phyloP scores from a whole-genome alignment of 2,329 filamentous ascomycete genomes.

The Sarocladiaceae sp. region DNA sequence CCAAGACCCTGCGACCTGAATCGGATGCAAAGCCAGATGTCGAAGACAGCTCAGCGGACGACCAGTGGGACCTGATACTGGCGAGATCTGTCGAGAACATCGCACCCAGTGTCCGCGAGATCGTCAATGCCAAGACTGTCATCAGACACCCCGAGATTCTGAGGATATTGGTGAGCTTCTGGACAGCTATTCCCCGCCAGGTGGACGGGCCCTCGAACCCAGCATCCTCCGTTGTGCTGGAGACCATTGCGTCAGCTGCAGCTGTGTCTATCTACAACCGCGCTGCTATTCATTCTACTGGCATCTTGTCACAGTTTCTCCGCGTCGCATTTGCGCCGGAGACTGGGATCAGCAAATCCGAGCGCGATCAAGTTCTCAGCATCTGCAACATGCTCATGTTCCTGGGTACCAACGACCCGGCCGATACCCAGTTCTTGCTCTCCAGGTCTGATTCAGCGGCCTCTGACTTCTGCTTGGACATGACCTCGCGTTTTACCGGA shows the following conservation, averaged over 20 bases:
- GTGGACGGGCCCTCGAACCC: constrained; percentile 38
- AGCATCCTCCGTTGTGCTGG: constrained; percentile 58
- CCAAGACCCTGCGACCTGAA: constrained; percentile 28
- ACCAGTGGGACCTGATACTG: constrained; percentile 32
- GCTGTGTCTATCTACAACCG: constrained; percentile 62
- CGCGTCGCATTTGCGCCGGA: constrained; percentile 51
- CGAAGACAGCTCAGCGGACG: constrained; percentile 27
- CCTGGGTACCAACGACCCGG: constrained; percentile 71
- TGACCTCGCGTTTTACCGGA: constrained; percentile 66
- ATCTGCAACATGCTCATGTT: constrained; percentile 65
- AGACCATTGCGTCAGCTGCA: constrained; percentile 53
- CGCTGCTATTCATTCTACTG: constrained; percentile 64
- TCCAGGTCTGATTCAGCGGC: constrained; percentile 44
- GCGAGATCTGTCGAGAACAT: constrained; percentile 30
- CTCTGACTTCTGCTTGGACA: constrained; percentile 65
- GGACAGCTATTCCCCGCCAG: constrained; percentile 53
- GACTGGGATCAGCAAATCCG: constrained; percentile 44
- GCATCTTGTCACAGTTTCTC: constrained; percentile 61
- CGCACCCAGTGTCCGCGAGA: constrained; percentile 35
- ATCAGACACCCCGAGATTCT: constrained; percentile 59
- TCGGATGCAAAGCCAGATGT: constrained; percentile 16
- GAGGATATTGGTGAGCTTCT: constrained; percentile 55
- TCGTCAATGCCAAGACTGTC: constrained; percentile 44
- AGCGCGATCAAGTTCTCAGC: constrained; percentile 54
- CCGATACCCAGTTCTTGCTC: constrained; percentile 73